Evolutionary conservation across 192 early-diverging fungal species (phyloP), one percentile per base, ranked within the genome.

Genomic region (Backusella circina): DNA sequence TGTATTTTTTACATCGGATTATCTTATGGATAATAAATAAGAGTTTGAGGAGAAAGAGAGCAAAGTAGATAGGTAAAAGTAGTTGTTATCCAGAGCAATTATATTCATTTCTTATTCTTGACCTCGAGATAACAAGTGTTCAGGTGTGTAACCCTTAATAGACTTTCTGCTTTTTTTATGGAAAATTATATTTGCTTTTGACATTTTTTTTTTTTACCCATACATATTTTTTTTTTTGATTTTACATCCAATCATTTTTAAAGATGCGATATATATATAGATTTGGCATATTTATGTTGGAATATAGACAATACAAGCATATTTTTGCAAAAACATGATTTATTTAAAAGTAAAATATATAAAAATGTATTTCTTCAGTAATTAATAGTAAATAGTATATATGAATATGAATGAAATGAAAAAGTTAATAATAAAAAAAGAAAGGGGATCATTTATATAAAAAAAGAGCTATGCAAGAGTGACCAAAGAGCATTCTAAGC

Each of bases 401-500:
- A 26, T 61, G 21, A 61, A 28, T 61, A 12, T 23, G 26, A 61
- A 61, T 61, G 54, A 61, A 28, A 13, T 61, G 26, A 13, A 57
- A 57, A 57, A 3, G 13, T 41, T 3, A 57, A 41, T 5, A 57
- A 57, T 57, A 23, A 23, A 54, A 57, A 51, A 51, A n/a, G 23
- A 8, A 2, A 2, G 54, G 54, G 54, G 28, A 61, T 61, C 54
- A 61, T 61, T 61, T 61, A 12, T 61, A 28, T 26, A 26, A 23
- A 61, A 61, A 61, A 10, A 61, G 26, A 61, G n/a, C n/a, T n/a
- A n/a, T n/a, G n/a, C n/a, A n/a, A n/a, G n/a, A n/a, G n/a, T n/a
- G n/a, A n/a, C n/a, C n/a, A n/a, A n/a, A n/a, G 0, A 61, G 23
- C 2, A 7, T 28, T 36, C 71, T 77, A 77, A 26, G 76, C 76